A percentile compares a stretch with the other conserved stretches of the same genome.
phyloP scores from a whole-genome alignment of 2,329 filamentous ascomycete genomes.

The Venturia aucupariae region DNA sequence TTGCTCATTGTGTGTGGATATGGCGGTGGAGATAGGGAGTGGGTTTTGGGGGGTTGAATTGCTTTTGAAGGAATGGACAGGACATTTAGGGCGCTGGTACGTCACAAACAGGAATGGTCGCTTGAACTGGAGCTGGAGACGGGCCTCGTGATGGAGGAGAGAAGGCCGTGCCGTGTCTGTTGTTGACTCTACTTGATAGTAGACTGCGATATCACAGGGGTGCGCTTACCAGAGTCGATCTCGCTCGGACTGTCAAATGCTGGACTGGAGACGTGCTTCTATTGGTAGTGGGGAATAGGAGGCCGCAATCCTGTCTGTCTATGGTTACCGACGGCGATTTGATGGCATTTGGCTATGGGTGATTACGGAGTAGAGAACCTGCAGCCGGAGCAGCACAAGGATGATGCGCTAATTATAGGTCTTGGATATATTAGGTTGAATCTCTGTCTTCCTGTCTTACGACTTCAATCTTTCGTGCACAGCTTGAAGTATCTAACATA shows the following conservation, averaged over 20 bases:
- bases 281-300: not conserved
- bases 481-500: too few relatives aligned
- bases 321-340: too few relatives aligned
- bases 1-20: constrained; percentile 7
- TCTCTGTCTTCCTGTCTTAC: too few relatives aligned
- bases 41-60: not conserved
- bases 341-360: too few relatives aligned
- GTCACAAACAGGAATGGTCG: not conserved
- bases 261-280: not conserved
- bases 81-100: constrained; percentile 1
- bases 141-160: not conserved
- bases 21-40: not conserved
- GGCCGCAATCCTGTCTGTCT: too few relatives aligned
- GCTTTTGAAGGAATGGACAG: not conserved
- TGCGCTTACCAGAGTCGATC: too few relatives aligned
- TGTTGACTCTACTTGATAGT: not conserved
- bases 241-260: not conserved
- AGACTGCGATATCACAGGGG: not conserved
- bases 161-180: not conserved
- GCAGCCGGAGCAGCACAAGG: not conserved
- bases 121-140: not conserved
- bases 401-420: too few relatives aligned
- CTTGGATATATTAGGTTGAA: too few relatives aligned
- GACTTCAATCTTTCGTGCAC: too few relatives aligned
- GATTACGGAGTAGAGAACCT: too few relatives aligned